Evolutionary conservation across 345 rosid genomes (phyloP).

Genomic region (Eucalyptus marginata): DNA sequence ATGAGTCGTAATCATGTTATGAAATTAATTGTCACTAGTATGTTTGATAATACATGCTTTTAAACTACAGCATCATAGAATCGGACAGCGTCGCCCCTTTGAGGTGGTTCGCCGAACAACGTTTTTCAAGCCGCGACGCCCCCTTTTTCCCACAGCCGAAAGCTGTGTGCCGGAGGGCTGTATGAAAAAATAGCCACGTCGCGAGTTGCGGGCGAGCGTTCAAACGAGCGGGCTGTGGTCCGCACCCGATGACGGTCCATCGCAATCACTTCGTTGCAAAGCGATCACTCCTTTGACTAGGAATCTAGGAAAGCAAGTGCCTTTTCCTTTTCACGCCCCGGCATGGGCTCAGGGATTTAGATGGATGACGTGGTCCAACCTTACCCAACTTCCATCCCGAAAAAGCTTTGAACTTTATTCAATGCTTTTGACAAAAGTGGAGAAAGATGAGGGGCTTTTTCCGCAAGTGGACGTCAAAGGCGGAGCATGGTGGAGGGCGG

Average conservation of each 20-base stretch:
- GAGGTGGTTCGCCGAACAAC: rapidly evolving
- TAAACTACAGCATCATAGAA: neutral
- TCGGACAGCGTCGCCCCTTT: neutral
- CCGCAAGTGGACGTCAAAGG: neutral
- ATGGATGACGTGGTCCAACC: neutral
- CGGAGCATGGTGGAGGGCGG: neutral
- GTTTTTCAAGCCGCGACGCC: neutral
- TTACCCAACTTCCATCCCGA: neutral
- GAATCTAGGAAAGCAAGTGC: neutral
- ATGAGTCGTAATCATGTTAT: too few relatives aligned
- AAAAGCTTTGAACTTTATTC: neutral
- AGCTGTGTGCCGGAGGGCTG: neutral
- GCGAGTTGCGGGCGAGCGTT: neutral
- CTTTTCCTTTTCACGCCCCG: neutral
- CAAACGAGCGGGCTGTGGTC: neutral
- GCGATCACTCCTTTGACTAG: neutral
- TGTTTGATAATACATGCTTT: neutral
- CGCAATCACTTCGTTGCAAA: neutral
- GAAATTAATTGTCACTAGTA: neutral
- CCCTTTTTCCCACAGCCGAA: neutral
- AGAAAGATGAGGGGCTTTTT: neutral
- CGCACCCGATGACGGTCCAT: neutral
- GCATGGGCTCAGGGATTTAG: neutral
- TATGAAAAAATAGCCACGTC: neutral
- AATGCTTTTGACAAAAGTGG: neutral